Conservation (phyloP, 2,329 filamentous ascomycete species). For the Fusarium graminum region DNA sequence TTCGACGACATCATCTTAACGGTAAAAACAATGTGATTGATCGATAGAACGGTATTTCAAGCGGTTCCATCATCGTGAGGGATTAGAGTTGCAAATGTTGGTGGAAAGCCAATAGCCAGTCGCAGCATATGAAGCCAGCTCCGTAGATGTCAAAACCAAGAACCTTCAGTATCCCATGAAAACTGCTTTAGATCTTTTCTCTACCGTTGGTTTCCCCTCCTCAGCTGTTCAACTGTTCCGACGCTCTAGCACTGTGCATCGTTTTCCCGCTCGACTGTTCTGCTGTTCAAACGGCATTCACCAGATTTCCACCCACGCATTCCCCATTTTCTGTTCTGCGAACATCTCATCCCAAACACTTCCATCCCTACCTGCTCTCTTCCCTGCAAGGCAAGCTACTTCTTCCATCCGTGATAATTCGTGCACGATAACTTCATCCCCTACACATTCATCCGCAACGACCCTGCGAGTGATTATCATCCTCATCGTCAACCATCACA, state of each 20-base stretch:
- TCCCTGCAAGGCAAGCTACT: not conserved
- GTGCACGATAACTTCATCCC: not conserved
- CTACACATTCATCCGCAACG: not conserved
- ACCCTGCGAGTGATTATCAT: not conserved
- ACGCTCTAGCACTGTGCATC: not conserved
- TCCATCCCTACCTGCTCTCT: not conserved
- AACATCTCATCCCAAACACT: not conserved
- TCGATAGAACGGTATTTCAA: no score
- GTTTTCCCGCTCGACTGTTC: not conserved
- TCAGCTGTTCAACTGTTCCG: not conserved
- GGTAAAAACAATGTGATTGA: no score
- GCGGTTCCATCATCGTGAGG: no score
- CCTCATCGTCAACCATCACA: not conserved
- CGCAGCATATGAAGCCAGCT: not conserved
- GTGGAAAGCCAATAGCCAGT: not conserved
- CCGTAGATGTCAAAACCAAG: not conserved
- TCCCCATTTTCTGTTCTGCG: not conserved
- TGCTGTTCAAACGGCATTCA: not conserved
- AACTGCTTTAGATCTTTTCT: not conserved
- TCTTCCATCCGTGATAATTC: not conserved
- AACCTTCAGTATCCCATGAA: not conserved
- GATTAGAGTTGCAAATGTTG: not conserved
- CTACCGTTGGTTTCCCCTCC: no score
- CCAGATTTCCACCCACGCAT: not conserved
- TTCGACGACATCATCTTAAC: no score